These are phyloP conservation scores for Cyclotella kingstonii DNA, from an alignment of 108 stramenopile genomes.

Conservation along the genomic window DNA sequence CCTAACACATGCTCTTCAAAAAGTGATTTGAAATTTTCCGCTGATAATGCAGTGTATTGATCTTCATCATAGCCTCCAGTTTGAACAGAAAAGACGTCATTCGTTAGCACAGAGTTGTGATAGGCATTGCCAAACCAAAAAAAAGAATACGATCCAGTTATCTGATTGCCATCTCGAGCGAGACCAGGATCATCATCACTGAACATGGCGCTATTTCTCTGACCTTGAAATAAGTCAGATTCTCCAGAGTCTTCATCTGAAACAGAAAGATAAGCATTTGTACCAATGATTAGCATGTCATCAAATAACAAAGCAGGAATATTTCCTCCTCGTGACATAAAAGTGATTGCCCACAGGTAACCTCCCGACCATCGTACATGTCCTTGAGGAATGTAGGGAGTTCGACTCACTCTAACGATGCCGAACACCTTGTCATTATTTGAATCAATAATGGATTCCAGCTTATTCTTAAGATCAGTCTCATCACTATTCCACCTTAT, in stretches of 20 bases:
- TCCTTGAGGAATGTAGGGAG: slow-evolving; percentile 43
- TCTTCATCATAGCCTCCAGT: slow-evolving; percentile 37
- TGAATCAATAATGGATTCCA: slow-evolving; percentile 41
- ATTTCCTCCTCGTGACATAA: slow-evolving; percentile 59
- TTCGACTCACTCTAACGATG: slow-evolving; percentile 50
- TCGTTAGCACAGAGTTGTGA: slow-evolving; percentile 25
- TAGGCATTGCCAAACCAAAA: slow-evolving; percentile 45
- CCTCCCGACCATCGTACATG: slow-evolving; percentile 74
- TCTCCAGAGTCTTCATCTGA: slow-evolving; percentile 45
- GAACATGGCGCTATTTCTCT: slow-evolving; percentile 27
- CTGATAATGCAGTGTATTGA: slow-evolving; percentile 54
- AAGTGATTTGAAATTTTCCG: slow-evolving; percentile 43
- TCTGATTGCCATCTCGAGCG: slow-evolving; percentile 73
- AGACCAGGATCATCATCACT: slow-evolving; percentile 39
- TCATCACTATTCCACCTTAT: slow-evolving; percentile 48
- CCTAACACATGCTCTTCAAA: slow-evolving; percentile 52
- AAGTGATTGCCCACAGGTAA: slow-evolving; percentile 80
- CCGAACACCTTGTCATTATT: slow-evolving; percentile 56
- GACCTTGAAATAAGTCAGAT: slow-evolving; percentile 46
- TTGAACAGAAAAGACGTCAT: slow-evolving; percentile 40
- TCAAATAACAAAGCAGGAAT: slow-evolving; percentile 55
- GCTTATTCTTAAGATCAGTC: slow-evolving; percentile 15
- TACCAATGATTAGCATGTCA: slow-evolving; percentile 24
- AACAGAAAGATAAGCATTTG: slow-evolving; percentile 26
- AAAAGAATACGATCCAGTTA: slow-evolving; percentile 65